These are phyloP conservation scores for Furcasterigmium sp. DNA, from an alignment of 2,329 filamentous ascomycete genomes.

Conservation along the genomic window DNA sequence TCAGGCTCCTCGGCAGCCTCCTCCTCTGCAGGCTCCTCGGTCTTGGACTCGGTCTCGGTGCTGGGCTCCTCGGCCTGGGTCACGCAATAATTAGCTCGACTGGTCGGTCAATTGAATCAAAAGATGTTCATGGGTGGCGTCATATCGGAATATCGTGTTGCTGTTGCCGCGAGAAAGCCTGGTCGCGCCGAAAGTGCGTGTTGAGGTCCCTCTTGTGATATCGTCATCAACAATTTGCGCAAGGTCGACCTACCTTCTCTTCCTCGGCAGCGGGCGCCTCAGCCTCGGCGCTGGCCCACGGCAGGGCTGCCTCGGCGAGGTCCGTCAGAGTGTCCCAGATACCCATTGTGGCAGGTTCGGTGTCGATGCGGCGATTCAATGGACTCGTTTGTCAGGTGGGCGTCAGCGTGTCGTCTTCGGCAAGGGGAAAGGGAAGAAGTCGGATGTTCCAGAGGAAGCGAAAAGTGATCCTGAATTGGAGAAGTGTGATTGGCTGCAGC, in stretches of 20 bases:
- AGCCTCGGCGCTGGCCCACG: conserved; percentile 60
- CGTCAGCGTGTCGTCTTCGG: conserved; percentile 16
- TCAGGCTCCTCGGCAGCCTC: conserved; percentile 26
- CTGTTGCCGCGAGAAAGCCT: not conserved
- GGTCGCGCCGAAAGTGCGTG: not conserved
- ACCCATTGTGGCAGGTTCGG: conserved; percentile 51
- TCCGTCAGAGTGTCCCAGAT: conserved; percentile 62
- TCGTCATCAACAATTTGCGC: conserved; percentile 7
- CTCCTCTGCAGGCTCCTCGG: conserved; percentile 20
- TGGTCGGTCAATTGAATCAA: not conserved
- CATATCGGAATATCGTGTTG: too few relatives aligned
- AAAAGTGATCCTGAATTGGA: conserved; percentile 46
- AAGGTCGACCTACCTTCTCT: conserved; percentile 35
- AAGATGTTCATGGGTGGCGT: too few relatives aligned
- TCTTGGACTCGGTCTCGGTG: conserved; percentile 53
- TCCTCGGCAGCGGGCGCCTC: conserved; percentile 65
- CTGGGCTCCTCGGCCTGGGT: conserved; percentile 30
- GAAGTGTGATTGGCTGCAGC: conserved; percentile 37
- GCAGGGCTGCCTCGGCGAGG: conserved; percentile 59
- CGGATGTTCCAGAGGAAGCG: conserved; percentile 32
- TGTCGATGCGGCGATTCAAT: conserved; percentile 12
- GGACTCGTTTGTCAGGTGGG: conserved; percentile 1
- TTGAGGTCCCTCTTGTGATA: not conserved
- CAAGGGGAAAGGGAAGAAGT: conserved; percentile 21
- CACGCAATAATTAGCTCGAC: not conserved